Evolutionary conservation across 2,329 filamentous ascomycete genomes (phyloP).

Genomic region (Pseudodiploospora longispora): DNA sequence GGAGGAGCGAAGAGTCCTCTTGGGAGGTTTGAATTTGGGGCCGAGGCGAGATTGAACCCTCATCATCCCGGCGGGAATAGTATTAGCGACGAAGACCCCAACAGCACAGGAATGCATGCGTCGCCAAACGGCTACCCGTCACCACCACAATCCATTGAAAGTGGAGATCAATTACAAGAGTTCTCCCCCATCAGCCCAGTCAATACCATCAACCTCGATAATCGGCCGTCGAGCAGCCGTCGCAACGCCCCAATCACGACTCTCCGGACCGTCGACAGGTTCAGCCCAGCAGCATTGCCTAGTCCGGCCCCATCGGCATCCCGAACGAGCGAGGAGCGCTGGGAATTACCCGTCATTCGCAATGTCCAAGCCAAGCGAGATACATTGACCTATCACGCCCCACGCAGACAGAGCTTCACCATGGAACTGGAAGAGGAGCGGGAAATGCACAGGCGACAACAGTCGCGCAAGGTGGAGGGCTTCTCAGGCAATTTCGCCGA

Average conservation of each 20-base stretch:
- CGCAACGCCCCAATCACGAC: constrained; percentile 17
- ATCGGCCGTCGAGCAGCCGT: constrained; percentile 12
- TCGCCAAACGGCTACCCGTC: constrained; percentile 24
- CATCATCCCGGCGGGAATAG: background rate
- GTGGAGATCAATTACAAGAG: constrained; percentile 17
- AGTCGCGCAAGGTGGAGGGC: constrained; percentile 21
- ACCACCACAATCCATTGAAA: constrained; percentile 28
- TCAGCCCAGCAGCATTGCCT: constrained; percentile 27
- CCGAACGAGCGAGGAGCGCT: constrained; percentile 34
- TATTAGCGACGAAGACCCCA: background rate
- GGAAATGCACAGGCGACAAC: constrained; percentile 11
- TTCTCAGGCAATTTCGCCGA: constrained; percentile 29
- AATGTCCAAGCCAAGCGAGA: constrained; percentile 44
- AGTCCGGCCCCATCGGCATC: constrained; percentile 34
- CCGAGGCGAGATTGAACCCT: constrained; percentile 7
- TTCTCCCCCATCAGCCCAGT: constrained; percentile 13
- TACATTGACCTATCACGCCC: constrained; percentile 37
- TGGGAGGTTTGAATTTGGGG: constrained; percentile 31
- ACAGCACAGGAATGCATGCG: background rate
- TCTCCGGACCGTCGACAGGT: constrained; percentile 14
- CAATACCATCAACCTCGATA: constrained; percentile 6
- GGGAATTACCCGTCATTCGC: constrained; percentile 35
- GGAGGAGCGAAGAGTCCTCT: constrained; percentile 29
- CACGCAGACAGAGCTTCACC: constrained; percentile 39
- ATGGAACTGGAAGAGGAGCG: constrained; percentile 26